These are phyloP conservation scores for Dichotomocladium elegans DNA, from an alignment of 371 early-diverging fungal species.

Conservation along the genomic window DNA sequence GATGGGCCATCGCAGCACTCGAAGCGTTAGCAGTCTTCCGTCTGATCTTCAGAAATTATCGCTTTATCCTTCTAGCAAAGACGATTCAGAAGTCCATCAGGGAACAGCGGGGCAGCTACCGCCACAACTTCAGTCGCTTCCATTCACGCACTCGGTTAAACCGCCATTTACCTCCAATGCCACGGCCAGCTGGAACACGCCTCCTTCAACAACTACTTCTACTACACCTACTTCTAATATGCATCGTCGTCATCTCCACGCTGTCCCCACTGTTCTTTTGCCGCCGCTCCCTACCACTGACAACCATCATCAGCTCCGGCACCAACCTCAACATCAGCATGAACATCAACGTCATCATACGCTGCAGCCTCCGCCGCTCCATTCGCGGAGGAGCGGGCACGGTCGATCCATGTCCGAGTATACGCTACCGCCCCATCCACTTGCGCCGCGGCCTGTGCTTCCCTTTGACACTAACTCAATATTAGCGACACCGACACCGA, in stretches of 20 bases:
- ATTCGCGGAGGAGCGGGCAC: background rate
- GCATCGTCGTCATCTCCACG: background rate
- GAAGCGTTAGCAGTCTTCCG: conserved; percentile 17
- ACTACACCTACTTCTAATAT: too few relatives aligned
- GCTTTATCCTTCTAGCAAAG: conserved; percentile 8
- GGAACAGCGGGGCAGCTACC: too few relatives aligned
- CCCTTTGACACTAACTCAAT: too few relatives aligned
- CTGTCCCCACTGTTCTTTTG: background rate
- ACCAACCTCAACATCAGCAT: conserved; percentile 7
- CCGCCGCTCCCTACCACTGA: background rate
- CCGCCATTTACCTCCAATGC: conserved; percentile 2
- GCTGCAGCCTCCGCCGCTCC: background rate
- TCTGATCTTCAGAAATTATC: conserved; percentile 18
- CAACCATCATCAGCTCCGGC: background rate
- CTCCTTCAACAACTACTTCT: background rate
- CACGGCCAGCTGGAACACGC: conserved; percentile 6
- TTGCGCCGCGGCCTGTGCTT: too few relatives aligned
- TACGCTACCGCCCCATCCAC: conserved; percentile 5
- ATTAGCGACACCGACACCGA: too few relatives aligned
- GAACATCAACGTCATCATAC: background rate
- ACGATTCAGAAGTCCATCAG: conserved; percentile 1
- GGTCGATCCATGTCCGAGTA: conserved; percentile 7
- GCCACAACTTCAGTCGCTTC: background rate
- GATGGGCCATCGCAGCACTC: conserved; percentile 14
- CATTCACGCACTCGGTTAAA: background rate